Base-by-base conservation (phyloP, 2,329 filamentous ascomycete species). In the Colletotrichum aenigma region DNA sequence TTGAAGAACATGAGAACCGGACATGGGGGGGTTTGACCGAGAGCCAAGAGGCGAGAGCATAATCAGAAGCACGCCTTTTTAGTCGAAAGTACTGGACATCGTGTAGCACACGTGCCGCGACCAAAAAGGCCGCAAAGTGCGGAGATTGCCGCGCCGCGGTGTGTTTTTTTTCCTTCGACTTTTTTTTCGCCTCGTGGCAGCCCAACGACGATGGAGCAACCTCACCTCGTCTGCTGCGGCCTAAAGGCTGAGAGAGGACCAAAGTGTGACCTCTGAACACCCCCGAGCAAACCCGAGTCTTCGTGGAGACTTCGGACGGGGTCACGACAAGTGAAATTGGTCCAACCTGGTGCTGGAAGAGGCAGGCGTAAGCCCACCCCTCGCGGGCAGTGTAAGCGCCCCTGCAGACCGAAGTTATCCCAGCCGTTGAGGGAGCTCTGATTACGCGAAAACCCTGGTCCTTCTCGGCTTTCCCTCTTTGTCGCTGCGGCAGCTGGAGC, bases 171-270 rank as follows among this genome's bases (percentile, higher is more conserved):
- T 38, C 52, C 62, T 48, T n/a, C 68, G 71, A 32, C 15, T n/a
- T 43, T 75, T 21, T n/a, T 43, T 7, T 26, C 4, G 13, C 68
- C 72, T 72, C 56, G 68, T 75, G 68, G 62, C 72, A 75, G 72
- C 72, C 72, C 72, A 67, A 72, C 72, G 68, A 75, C 61, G 13
- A 64, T 21, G 69, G 72, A 43, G 72, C 36, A 48, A 69, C 32
- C 52, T 58, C 48, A 26, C 30, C 30, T n/a, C 43, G 48, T 52
- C 48, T 43, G n/a, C 48, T 32, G 64, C 15, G 24, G 62, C 62
- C 65, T 34, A 55, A 72, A 21, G 55, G 30, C 30, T 32, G 21
- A 66, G 60, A 71, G 55, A 21, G 18, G 7, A n/a, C 7, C 2
- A 16, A 64, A n/a, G 64, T 21, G 26, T 18, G 52, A 4, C 30